Conservation (phyloP, 306 rosid genomes). For the Notholithocarpus densiflorus region DNA sequence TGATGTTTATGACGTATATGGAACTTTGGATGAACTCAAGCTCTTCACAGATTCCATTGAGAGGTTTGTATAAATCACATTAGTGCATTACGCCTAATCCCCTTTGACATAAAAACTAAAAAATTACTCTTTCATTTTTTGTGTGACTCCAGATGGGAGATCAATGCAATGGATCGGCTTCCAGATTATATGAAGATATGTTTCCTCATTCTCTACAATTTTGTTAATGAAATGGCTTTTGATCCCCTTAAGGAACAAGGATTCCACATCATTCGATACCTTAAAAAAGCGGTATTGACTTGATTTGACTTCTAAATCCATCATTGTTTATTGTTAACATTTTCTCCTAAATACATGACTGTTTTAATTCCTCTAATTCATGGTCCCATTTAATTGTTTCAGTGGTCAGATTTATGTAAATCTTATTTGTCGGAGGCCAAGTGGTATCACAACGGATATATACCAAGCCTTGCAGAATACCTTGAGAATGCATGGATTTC, state of each 20-base stretch:
- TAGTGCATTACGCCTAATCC: too few species aligned
- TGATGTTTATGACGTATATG: too few species aligned
- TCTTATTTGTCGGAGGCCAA: constrained; percentile 11
- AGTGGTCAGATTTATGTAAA: constrained; percentile 32
- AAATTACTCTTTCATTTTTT: too few species aligned
- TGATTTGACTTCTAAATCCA: not conserved
- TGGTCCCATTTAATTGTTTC: not conserved
- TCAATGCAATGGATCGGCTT: constrained; percentile 11
- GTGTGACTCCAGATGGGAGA: constrained; percentile 10
- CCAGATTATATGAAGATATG: constrained; percentile 24
- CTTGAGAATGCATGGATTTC: constrained; percentile 34
- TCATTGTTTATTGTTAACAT: too few species aligned
- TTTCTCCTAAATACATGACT: too few species aligned
- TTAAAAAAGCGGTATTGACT: constrained; percentile 6
- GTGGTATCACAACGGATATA: constrained; percentile 22
- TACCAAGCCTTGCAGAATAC: constrained; percentile 22
- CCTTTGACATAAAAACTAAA: too few species aligned
- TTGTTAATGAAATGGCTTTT: constrained; percentile 9
- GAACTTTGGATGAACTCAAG: too few species aligned
- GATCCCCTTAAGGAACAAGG: not conserved
- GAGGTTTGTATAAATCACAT: too few species aligned
- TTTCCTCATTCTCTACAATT: constrained; percentile 2
- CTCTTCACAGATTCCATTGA: too few species aligned
- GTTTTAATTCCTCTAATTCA: not conserved
- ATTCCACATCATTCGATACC: not conserved